Evolutionary conservation across 1,284 basidiomycete genomes (phyloP), one percentile per base, ranked within the genome.

Genomic region (Filobasidium uniguttulatum): DNA sequence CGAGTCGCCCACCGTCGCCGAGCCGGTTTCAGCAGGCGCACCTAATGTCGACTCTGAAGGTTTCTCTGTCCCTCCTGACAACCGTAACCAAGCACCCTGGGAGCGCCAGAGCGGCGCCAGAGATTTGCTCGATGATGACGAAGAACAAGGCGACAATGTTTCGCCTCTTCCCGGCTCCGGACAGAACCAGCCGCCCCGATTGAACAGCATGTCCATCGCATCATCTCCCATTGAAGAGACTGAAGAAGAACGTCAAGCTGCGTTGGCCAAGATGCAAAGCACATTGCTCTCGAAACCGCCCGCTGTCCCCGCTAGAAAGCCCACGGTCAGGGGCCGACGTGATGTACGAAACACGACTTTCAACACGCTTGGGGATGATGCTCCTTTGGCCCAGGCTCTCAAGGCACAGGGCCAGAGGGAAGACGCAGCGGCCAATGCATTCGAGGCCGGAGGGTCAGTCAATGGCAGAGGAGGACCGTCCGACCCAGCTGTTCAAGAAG

Each of bases 41-140:
- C 60, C 63, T 19, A 56, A 53, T 0, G 71, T 76, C 14, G 75
- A 76, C 45, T 60, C 62, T 0, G 73, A 75, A 44, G 75, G 75
- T 5, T 76, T 67, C 65, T 71, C 72, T 9, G 69, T 75, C 9
- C 72, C 74, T 14, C 75, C 75, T 1, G 62, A 69, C 1, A 70
- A 72, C 43, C 64, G 72, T 38, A 72, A 73, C 55, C 62, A 70
- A 43, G 68, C 62, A 52, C 69, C 68, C 1, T 74, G 70, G 73
- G 72, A 70, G 34, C 62, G 68, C 14, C 62, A 8, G 14, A 41
- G 15, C n/a, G 19, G 17, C 22, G 5, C 51, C 44, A 25, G 58
- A 53, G 60, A 61, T 38, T 38, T 67, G 30, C 58, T 67, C 55
- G 65, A 66, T 35, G 64, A 65, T 17, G 65, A 66, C 23, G 60